These are phyloP conservation scores for Hysterium pulicare DNA, from an alignment of 2,329 filamentous ascomycete species.

Conservation along the genomic window DNA sequence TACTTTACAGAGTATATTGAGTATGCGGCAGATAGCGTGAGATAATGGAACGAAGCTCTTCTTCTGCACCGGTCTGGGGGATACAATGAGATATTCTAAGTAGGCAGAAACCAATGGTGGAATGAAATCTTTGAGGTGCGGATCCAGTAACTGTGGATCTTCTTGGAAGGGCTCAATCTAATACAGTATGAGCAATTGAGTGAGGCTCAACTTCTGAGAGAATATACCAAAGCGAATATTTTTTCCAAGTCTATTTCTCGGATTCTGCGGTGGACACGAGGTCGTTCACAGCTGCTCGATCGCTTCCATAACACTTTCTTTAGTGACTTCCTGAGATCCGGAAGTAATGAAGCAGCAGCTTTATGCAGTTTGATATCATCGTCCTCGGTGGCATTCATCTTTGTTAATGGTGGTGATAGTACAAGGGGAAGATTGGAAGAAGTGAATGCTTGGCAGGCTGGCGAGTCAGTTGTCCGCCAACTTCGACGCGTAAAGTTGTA, in stretches of 20 bases:
- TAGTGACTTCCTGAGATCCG: conserved; percentile 28
- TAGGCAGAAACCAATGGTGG: conserved; percentile 73
- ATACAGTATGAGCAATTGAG: conserved; percentile 1
- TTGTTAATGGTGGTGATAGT: conserved; percentile 1
- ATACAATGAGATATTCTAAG: conserved; percentile 58
- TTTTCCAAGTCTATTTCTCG: conserved; percentile 39
- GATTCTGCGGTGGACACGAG: conserved; percentile 35
- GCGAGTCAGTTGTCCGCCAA: conserved; percentile 24
- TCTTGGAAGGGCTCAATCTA: conserved; percentile 88
- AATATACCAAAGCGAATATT: conserved; percentile 31
- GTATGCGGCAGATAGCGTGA: conserved; percentile 67
- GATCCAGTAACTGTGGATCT: conserved; percentile 87
- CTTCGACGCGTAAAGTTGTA: conserved; percentile 20
- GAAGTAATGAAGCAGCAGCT: conserved; percentile 36
- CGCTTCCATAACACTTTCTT: conserved; percentile 38
- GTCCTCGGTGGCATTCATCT: conserved; percentile 41
- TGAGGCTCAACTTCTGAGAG: not conserved
- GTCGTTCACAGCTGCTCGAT: conserved; percentile 15
- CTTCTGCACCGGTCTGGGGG: conserved; percentile 17
- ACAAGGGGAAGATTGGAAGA: not conserved
- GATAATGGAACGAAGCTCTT: conserved; percentile 27
- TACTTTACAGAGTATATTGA: conserved; percentile 93
- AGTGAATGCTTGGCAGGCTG: conserved; percentile 9
- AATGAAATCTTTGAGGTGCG: conserved; percentile 72
- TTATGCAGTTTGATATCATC: conserved; percentile 46